A percentile compares a stretch with the other conserved stretches of the same genome.
These are phyloP conservation scores for Excoecaria cochinchinensis DNA, from an alignment of 345 rosid species.

Conservation along the genomic window DNA sequence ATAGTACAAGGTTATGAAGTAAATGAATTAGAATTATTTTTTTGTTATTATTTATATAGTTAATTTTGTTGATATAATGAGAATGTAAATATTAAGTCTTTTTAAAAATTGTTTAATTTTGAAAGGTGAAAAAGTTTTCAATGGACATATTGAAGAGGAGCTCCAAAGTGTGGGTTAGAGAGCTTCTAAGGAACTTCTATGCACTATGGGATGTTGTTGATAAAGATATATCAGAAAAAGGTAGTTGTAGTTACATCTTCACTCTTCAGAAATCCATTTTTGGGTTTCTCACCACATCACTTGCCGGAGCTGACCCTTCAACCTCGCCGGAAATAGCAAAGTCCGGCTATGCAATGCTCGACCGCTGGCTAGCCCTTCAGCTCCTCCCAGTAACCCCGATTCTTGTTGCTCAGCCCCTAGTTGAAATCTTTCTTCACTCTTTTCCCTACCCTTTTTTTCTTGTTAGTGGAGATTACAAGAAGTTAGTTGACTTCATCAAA, in stretches of 20 bases:
- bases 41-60: too few species aligned
- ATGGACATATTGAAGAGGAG: conserved; percentile 60
- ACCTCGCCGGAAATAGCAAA: conserved; percentile 40
- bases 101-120: not conserved
- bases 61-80: too few species aligned
- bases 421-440: conserved; percentile 77
- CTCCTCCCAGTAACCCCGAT: conserved; percentile 55
- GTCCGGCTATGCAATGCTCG: conserved; percentile 46
- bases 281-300: conserved; percentile 53
- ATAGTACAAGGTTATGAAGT: too few species aligned
- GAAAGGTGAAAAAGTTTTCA: conserved; percentile 58
- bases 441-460: conserved; percentile 63
- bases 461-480: conserved; percentile 56
- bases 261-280: conserved; percentile 60
- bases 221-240: conserved; percentile 37
- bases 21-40: too few species aligned
- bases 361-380: conserved; percentile 67
- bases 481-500: conserved; percentile 50
- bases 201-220: conserved; percentile 58
- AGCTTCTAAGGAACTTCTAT: conserved; percentile 49
- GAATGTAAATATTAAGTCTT: not conserved
- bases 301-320: conserved; percentile 65
- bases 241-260: conserved; percentile 32
- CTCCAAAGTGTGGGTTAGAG: conserved; percentile 59
- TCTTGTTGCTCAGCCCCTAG: conserved; percentile 53